Percentiles rank a stretch among this genome's conserved stretches.
Conservation (phyloP, 83 land plant genomes). For the Thuja plicata region DNA sequence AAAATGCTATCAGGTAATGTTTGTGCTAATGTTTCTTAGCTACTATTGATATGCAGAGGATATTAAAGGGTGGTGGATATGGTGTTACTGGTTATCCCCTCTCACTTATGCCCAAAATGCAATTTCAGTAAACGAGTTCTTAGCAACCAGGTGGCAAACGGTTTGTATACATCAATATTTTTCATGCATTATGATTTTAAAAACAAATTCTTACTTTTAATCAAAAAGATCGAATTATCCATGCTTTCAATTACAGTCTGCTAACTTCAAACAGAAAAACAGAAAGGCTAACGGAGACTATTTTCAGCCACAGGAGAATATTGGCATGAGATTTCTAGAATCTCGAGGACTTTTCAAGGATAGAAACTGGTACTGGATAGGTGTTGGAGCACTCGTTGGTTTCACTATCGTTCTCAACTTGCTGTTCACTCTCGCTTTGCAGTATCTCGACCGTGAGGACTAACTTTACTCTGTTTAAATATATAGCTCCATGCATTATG, state of each 20-base stretch:
- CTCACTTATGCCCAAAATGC: conserved; percentile 63
- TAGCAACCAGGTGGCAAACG: conserved; percentile 54
- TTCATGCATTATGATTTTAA: conserved; percentile 9
- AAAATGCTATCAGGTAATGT: not conserved
- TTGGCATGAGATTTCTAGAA: conserved; percentile 32
- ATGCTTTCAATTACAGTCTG: too few species aligned
- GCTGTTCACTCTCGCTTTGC: conserved; percentile 20
- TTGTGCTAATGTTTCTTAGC: not conserved
- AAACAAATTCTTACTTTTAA: too few species aligned
- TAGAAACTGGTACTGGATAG: conserved; percentile 46
- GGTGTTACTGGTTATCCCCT: conserved; percentile 82
- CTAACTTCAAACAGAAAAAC: too few species aligned
- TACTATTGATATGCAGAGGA: conserved; percentile 21
- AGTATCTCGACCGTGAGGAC: conserved; percentile 34
- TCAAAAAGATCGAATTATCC: too few species aligned
- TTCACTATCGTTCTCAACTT: conserved; percentile 26
- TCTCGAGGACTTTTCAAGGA: conserved; percentile 41
- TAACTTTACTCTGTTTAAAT: not conserved
- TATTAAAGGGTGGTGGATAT: conserved; percentile 61
- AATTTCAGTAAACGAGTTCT: conserved; percentile 71
- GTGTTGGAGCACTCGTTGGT: conserved; percentile 33
- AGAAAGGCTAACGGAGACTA: too few species aligned
- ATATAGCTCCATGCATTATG: too few species aligned
- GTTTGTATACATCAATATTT: not conserved
- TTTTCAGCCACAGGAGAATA: conserved; percentile 17